phyloP scores from a whole-genome alignment of 2,329 filamentous ascomycete species.

The Macrophomina phaseolina region DNA sequence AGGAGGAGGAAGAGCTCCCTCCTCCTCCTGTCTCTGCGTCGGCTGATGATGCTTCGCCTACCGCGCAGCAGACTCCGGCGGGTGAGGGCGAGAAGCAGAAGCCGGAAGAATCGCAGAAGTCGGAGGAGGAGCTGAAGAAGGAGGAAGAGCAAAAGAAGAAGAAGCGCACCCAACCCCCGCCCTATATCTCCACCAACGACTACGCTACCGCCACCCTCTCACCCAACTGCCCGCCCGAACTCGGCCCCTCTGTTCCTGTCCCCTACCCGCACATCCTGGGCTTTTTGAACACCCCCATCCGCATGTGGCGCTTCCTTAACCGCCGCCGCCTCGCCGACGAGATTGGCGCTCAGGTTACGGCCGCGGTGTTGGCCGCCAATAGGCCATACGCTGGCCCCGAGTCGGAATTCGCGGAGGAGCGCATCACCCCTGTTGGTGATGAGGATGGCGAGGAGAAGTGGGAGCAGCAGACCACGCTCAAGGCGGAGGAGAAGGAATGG shows the following conservation, averaged over 20 bases:
- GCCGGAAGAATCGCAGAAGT: conserved; percentile 30
- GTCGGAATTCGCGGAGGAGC: conserved; percentile 35
- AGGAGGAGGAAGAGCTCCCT: conserved; percentile 26
- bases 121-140: conserved; percentile 39
- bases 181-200: conserved; percentile 74
- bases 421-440: conserved; percentile 36
- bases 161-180: conserved; percentile 66
- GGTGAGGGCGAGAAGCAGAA: conserved; percentile 11
- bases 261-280: conserved; percentile 89
- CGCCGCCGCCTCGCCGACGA: conserved; percentile 83
- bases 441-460: conserved; percentile 36
- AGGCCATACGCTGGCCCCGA: conserved; percentile 50
- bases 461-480: conserved; percentile 71
- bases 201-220: conserved; percentile 73
- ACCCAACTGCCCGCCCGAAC: conserved; percentile 67
- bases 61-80: conserved; percentile 27
- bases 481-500: conserved; percentile 80
- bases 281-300: conserved; percentile 85
- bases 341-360: conserved; percentile 85
- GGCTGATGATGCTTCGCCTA: conserved; percentile 44
- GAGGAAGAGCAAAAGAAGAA: conserved; percentile 50
- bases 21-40: conserved; percentile 26
- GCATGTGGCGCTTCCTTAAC: conserved; percentile 87
- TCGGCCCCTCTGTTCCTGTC: conserved; percentile 75
- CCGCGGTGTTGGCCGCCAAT: conserved; percentile 72